phyloP scores from a whole-genome alignment of 306 rosid species.

The Quercus alba region DNA sequence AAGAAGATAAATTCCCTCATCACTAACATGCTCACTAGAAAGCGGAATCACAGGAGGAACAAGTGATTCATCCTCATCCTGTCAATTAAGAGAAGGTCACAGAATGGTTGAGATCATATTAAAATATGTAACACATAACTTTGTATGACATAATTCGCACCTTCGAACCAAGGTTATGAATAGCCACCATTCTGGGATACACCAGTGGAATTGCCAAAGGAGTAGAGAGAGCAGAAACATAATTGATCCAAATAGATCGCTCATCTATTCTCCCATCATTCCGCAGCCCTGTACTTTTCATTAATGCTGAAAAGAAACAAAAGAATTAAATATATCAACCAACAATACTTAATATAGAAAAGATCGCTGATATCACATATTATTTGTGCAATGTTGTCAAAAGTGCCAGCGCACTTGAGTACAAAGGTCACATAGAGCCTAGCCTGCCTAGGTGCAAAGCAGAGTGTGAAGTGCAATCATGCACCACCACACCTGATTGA shows the following conservation, averaged over 20 bases:
- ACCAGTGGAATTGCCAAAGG: constrained; percentile 90
- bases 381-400: too few relatives aligned
- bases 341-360: background rate
- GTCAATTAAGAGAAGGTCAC: constrained; percentile 26
- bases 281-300: constrained; percentile 77
- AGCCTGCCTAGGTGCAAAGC: too few relatives aligned
- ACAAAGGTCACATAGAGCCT: too few relatives aligned
- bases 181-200: constrained; percentile 90
- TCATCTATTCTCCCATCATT: constrained; percentile 90
- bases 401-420: too few relatives aligned
- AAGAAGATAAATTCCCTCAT: constrained; percentile 85
- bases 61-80: constrained; percentile 65
- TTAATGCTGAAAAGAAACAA: constrained; percentile 66
- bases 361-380: background rate
- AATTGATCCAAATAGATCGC: constrained; percentile 83
- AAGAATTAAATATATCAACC: constrained; percentile 23
- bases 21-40: constrained; percentile 81
- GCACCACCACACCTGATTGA: too few relatives aligned
- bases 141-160: constrained; percentile 17
- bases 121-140: background rate
- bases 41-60: constrained; percentile 84
- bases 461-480: too few relatives aligned
- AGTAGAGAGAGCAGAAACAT: constrained; percentile 75
- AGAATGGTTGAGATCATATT: constrained; percentile 14
- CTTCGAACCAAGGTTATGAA: constrained; percentile 77